phyloP scores from a whole-genome alignment of 306 rosid species.

The Leucaena leucocephala region DNA sequence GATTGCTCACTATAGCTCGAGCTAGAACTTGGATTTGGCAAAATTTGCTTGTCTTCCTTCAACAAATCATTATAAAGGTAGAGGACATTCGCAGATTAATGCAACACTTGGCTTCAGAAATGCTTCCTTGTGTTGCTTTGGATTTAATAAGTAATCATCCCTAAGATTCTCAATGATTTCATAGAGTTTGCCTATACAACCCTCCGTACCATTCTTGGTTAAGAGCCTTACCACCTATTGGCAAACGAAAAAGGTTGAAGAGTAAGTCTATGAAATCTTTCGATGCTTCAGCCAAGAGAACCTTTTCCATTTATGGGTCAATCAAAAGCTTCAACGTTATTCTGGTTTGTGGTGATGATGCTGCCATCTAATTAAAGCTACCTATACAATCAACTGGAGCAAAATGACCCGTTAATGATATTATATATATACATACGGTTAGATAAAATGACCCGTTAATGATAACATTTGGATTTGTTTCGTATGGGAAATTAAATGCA shows the following conservation, averaged over 20 bases:
- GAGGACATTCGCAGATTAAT: not conserved
- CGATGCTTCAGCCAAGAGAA: constrained; percentile 52
- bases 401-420: no score
- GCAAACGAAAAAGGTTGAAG: constrained; percentile 12
- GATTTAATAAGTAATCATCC: not conserved
- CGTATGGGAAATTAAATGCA: no score
- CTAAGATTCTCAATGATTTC: not conserved
- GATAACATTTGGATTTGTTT: no score
- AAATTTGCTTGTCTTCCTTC: no score
- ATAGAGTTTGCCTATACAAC: no score
- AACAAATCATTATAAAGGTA: no score
- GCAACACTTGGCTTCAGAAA: not conserved
- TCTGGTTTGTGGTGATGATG: not conserved
- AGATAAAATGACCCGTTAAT: no score
- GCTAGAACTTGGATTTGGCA: no score
- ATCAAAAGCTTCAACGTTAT: constrained; percentile 42
- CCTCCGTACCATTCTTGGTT: not conserved
- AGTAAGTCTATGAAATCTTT: constrained; percentile 55
- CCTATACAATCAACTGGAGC: no score
- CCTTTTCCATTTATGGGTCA: constrained; percentile 35
- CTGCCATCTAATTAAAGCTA: not conserved
- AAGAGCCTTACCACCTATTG: not conserved
- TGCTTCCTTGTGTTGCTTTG: not conserved
- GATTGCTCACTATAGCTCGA: no score
- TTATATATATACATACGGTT: no score